Conservation (phyloP, 1,284 basidiomycete genomes). For the Leccinum fallax region DNA sequence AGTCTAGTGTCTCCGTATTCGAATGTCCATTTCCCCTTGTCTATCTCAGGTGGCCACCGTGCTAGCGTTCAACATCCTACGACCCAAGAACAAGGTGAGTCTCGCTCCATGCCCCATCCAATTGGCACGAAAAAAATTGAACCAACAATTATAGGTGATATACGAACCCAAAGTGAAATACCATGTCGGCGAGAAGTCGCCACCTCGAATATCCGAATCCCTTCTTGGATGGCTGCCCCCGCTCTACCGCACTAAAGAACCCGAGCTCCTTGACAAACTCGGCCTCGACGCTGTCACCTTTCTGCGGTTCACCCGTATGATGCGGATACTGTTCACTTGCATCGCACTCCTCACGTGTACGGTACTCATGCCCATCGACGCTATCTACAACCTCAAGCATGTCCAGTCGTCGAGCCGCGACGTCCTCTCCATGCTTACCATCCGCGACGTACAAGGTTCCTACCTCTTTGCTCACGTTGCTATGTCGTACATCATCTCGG, state of each 20-base stretch:
- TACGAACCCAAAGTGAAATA: conserved; percentile 92
- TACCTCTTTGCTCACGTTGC: conserved; percentile 69
- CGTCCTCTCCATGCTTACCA: conserved; percentile 65
- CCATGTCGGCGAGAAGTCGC: conserved; percentile 78
- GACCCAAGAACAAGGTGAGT: conserved; percentile 69
- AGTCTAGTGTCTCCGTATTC: neutral
- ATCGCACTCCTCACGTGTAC: conserved; percentile 71
- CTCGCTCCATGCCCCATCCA: neutral
- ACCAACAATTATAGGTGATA: conserved; percentile 50
- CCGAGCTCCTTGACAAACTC: conserved; percentile 86
- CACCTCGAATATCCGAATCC: conserved; percentile 80
- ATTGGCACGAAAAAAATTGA: neutral
- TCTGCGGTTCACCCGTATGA: conserved; percentile 89
- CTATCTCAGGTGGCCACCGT: conserved; percentile 58
- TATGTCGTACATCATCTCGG: conserved; percentile 61
- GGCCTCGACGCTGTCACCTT: conserved; percentile 94
- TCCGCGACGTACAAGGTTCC: conserved; percentile 60
- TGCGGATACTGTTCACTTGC: conserved; percentile 75
- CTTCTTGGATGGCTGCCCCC: conserved; percentile 90
- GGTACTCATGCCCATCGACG: conserved; percentile 82
- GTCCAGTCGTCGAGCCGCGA: conserved; percentile 26
- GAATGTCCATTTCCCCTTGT: neutral
- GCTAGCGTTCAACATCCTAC: conserved; percentile 73
- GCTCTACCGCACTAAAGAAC: conserved; percentile 82
- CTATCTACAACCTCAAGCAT: conserved; percentile 58